phyloP scores from a whole-genome alignment of 306 rosid genomes.

The Quercus engelmannii region DNA sequence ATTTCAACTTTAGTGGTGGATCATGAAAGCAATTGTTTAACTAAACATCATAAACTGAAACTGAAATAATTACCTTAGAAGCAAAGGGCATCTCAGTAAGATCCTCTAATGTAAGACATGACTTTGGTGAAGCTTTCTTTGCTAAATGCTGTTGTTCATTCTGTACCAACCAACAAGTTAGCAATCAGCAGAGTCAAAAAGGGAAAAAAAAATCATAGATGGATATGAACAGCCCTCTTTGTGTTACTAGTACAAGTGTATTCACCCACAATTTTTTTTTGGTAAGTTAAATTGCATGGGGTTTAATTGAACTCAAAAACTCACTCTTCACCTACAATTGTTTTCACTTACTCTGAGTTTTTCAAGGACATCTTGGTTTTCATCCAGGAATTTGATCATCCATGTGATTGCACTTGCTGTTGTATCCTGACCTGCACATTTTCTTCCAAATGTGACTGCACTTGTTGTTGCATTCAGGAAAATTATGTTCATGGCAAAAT shows the following conservation, averaged over 20 bases:
- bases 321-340: not conserved
- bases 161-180: slow-evolving; percentile 36
- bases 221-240: not conserved
- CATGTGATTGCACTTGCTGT: slow-evolving; percentile 81
- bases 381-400: slow-evolving; percentile 87
- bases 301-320: no score
- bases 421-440: slow-evolving; percentile 65
- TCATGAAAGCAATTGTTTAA: not conserved
- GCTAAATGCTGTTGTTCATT: slow-evolving; percentile 53
- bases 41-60: not conserved
- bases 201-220: not conserved
- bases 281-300: no score
- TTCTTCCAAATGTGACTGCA: not conserved
- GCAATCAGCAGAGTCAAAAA: not conserved
- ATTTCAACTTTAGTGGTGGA: not conserved
- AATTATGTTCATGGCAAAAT: not conserved
- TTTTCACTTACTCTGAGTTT: slow-evolving; percentile 40
- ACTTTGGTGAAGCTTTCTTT: slow-evolving; percentile 11
- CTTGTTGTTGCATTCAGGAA: not conserved
- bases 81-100: slow-evolving; percentile 70
- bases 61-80: slow-evolving; percentile 41
- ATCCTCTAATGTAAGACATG: slow-evolving; percentile 51
- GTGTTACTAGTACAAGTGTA: no score
- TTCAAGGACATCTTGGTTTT: slow-evolving; percentile 54
- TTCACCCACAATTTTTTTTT: no score